Conservation (phyloP, 2,329 filamentous ascomycete genomes). For the Aspergillus candidus region DNA sequence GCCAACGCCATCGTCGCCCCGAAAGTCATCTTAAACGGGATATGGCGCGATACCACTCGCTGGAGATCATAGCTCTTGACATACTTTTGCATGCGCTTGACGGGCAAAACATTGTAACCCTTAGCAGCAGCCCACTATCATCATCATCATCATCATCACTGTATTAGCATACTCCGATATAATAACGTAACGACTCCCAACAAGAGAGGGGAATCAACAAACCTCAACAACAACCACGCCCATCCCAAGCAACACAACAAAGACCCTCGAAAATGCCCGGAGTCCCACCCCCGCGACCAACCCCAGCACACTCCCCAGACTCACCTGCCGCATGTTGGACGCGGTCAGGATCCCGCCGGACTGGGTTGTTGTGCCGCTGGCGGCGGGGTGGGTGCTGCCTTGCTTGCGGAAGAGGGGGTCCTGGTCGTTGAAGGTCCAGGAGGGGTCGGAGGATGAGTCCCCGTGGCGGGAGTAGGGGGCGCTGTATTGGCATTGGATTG, state of each 20-base stretch:
- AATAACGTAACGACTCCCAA: not conserved
- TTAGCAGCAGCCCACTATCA: conserved; percentile 41
- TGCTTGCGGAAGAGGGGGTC: conserved; percentile 23
- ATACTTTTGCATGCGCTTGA: conserved; percentile 36
- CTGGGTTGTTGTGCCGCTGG: not conserved
- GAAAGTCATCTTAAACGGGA: conserved; percentile 44
- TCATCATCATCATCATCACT: conserved; percentile 11
- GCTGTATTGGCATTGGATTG: conserved; percentile 35
- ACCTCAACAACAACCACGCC: conserved; percentile 42
- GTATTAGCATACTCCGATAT: conserved; percentile 2
- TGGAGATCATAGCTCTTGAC: conserved; percentile 37
- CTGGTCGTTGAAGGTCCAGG: conserved; percentile 22
- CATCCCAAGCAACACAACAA: conserved; percentile 41
- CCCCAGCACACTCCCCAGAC: conserved; percentile 41
- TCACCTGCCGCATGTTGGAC: conserved; percentile 39
- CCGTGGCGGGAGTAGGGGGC: conserved; percentile 19
- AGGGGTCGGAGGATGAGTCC: conserved; percentile 14
- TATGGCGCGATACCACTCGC: conserved; percentile 32
- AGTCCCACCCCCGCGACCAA: conserved; percentile 39
- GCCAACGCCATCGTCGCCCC: conserved; percentile 41
- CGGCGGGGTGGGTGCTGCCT: conserved; percentile 12
- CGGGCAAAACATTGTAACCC: conserved; percentile 42
- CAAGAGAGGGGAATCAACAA: conserved; percentile 9
- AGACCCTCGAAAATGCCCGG: conserved; percentile 39
- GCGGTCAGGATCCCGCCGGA: conserved; percentile 23